Conservation (phyloP, 2,329 filamentous ascomycete species). For the Cladosporium halotolerans region DNA sequence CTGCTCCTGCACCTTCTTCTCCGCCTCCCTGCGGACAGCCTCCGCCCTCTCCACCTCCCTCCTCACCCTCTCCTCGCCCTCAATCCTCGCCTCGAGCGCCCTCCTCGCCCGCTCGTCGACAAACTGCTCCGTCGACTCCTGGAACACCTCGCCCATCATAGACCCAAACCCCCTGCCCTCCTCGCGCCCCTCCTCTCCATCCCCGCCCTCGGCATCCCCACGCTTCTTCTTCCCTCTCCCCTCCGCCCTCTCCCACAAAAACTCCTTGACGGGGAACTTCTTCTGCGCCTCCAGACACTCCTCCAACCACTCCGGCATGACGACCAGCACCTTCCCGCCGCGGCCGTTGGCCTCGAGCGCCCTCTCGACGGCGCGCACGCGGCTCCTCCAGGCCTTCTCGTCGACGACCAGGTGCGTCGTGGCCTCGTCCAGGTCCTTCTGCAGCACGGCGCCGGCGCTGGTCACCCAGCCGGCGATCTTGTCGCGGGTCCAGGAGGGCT, state of each 20-base stretch:
- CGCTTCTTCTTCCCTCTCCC: slow-evolving; percentile 30
- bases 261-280: slow-evolving; percentile 30
- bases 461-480: slow-evolving; percentile 58
- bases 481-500: slow-evolving; percentile 15
- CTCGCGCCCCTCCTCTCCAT: background rate
- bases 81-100: background rate
- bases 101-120: slow-evolving; percentile 23
- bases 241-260: slow-evolving; percentile 27
- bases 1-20: slow-evolving; percentile 14
- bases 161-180: slow-evolving; percentile 11
- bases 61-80: slow-evolving; percentile 24
- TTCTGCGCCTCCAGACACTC: slow-evolving; percentile 40
- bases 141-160: slow-evolving; percentile 28
- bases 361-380: slow-evolving; percentile 13
- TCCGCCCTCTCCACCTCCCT: slow-evolving; percentile 27
- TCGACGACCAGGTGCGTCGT: slow-evolving; percentile 71
- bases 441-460: slow-evolving; percentile 55
- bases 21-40: slow-evolving; percentile 11
- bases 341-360: slow-evolving; percentile 7
- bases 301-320: slow-evolving; percentile 41
- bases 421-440: slow-evolving; percentile 25
- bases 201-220: slow-evolving; percentile 8
- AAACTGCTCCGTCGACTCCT: slow-evolving; percentile 26
- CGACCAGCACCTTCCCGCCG: slow-evolving; percentile 26
- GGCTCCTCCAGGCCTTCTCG: slow-evolving; percentile 52